These are phyloP conservation scores for Leishmania lainsoni DNA, from an alignment of 208 protist species.

Conservation along the genomic window DNA sequence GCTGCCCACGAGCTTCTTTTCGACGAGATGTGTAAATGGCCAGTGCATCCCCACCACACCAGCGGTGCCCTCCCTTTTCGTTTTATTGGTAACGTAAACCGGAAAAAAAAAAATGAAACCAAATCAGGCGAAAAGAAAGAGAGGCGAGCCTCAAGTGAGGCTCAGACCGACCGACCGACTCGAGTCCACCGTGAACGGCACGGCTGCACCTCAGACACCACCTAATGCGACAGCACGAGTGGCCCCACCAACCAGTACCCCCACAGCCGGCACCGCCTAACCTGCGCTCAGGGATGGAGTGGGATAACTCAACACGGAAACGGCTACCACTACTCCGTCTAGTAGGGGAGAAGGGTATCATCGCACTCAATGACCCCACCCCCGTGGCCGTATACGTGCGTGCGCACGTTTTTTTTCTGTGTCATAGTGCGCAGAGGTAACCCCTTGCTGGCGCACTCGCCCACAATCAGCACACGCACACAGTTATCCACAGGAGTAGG, in stretches of 20 bases:
- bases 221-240: not conserved
- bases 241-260: not conserved
- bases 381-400: not conserved
- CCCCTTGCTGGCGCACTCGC: not conserved
- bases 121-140: not conserved
- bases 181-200: too few species aligned
- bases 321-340: not conserved
- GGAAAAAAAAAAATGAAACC: slow-evolving; percentile 17
- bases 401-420: not conserved
- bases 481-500: not conserved
- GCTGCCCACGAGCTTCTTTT: too few species aligned
- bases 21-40: too few species aligned
- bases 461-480: not conserved
- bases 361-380: not conserved
- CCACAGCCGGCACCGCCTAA: not conserved
- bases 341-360: not conserved
- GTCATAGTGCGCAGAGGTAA: not conserved
- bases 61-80: too few species aligned
- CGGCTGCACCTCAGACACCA: not conserved
- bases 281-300: too few species aligned
- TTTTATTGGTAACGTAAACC: slow-evolving; percentile 1
- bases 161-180: too few species aligned
- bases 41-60: too few species aligned
- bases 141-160: too few species aligned
- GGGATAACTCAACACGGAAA: not conserved